Percentiles rank a stretch among this genome's conserved stretches.
Evolutionary conservation across 2,329 filamentous ascomycete species (phyloP).

Genomic region (Sporothrix mexicana): DNA sequence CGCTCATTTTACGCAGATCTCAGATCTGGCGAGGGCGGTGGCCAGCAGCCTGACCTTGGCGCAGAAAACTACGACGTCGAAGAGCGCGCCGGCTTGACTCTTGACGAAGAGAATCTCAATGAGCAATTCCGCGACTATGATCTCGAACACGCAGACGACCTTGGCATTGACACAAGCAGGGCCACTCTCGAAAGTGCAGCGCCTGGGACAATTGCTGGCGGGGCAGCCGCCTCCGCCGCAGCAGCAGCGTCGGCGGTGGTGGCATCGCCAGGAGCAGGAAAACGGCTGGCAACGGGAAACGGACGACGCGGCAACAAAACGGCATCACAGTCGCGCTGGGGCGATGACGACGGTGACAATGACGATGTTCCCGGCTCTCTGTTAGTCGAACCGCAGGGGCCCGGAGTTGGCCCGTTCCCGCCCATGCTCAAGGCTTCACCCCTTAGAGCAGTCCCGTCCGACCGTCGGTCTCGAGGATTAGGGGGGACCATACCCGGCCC

Average conservation of each 20-base stretch:
- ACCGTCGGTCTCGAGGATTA: slow-evolving; percentile 20
- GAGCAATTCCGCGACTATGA: slow-evolving; percentile 59
- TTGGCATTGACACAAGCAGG: slow-evolving; percentile 55
- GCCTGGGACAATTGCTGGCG: not conserved
- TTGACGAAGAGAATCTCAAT: slow-evolving; percentile 61
- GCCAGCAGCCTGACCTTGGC: slow-evolving; percentile 17
- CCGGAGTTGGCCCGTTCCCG: slow-evolving; percentile 29
- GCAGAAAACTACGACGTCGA: slow-evolving; percentile 50
- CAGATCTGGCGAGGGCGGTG: slow-evolving; percentile 47
- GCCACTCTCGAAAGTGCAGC: slow-evolving; percentile 45
- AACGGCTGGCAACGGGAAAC: not conserved
- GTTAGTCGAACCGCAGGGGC: slow-evolving; percentile 57
- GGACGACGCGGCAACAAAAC: slow-evolving; percentile 17
- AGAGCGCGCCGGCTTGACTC: slow-evolving; percentile 49
- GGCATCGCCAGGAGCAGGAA: slow-evolving; percentile 10
- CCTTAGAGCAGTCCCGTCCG: slow-evolving; percentile 35
- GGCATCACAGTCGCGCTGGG: slow-evolving; percentile 36
- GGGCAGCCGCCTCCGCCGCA: not conserved
- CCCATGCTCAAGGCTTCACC: slow-evolving; percentile 39
- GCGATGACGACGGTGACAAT: slow-evolving; percentile 60
- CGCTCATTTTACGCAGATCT: slow-evolving; percentile 60
- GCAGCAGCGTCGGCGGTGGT: not conserved
- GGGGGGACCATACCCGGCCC: slow-evolving; percentile 49
- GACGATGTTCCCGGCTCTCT: slow-evolving; percentile 70
- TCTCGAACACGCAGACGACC: slow-evolving; percentile 50